Evolutionary conservation across 2,329 filamentous ascomycete species (phyloP).

Genomic region (Verticillium nonalfalfae): DNA sequence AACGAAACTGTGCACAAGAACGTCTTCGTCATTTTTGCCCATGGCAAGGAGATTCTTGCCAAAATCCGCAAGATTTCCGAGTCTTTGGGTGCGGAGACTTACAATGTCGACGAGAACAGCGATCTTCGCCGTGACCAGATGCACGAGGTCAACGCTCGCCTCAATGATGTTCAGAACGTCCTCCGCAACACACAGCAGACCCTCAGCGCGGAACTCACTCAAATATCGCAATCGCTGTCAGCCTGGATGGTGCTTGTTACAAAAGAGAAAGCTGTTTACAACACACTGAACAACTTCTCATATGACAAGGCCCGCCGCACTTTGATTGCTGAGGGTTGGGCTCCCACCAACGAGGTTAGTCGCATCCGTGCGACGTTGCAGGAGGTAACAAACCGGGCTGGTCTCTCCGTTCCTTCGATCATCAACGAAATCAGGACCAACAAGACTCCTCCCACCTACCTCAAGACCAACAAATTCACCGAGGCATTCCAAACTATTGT

Average conservation of each 20-base stretch:
- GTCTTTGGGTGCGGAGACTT: conserved; percentile 90
- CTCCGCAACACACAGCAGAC: conserved; percentile 92
- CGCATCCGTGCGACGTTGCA: conserved; percentile 90
- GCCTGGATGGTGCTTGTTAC: conserved; percentile 97
- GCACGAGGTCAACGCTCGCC: conserved; percentile 90
- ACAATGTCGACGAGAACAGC: conserved; percentile 95
- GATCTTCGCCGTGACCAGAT: conserved; percentile 94
- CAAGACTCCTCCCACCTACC: conserved; percentile 94
- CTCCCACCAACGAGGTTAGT: conserved; percentile 82
- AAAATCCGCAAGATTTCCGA: conserved; percentile 99
- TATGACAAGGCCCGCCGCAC: conserved; percentile 95
- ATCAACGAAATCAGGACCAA: conserved; percentile 97
- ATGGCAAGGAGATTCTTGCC: conserved; percentile 95
- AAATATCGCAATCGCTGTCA: conserved; percentile 86
- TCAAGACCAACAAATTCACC: conserved; percentile 98
- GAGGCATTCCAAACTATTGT: conserved; percentile 98
- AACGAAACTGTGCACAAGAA: conserved; percentile 95
- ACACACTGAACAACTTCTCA: conserved; percentile 91
- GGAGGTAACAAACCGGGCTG: conserved; percentile 93
- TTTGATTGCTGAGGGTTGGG: conserved; percentile 96
- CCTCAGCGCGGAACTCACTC: conserved; percentile 83
- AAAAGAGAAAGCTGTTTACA: conserved; percentile 97
- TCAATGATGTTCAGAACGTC: conserved; percentile 87
- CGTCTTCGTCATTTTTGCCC: conserved; percentile 98
- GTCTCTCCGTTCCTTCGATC: conserved; percentile 94